Conservation (phyloP, 495 filamentous ascomycete species). For the Usnea hakonensis region DNA sequence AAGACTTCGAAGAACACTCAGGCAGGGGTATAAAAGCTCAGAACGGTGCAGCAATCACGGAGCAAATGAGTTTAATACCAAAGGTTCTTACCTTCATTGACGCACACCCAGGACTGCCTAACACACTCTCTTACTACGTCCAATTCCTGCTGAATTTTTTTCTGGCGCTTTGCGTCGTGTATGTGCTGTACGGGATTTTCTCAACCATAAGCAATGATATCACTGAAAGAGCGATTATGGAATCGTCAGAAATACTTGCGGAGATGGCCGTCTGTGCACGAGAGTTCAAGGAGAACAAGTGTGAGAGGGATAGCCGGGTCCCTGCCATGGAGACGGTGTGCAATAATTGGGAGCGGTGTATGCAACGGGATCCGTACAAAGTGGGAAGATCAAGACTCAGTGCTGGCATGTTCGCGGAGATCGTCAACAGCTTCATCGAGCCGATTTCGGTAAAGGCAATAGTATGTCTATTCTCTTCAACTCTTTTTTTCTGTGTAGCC, state of each 20-base stretch:
- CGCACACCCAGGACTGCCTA: constrained; percentile 75
- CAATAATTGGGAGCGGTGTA: constrained; percentile 74
- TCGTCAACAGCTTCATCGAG: constrained; percentile 65
- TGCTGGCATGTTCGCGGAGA: constrained; percentile 74
- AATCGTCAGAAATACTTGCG: constrained; percentile 53
- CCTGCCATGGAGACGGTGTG: constrained; percentile 70
- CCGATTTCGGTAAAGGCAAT: constrained; percentile 67
- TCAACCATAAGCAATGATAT: constrained; percentile 69
- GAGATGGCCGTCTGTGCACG: constrained; percentile 65
- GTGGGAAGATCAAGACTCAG: constrained; percentile 60
- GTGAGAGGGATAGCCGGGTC: constrained; percentile 50
- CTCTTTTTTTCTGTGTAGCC: neutral
- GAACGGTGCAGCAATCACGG: constrained; percentile 12
- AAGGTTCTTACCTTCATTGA: constrained; percentile 49
- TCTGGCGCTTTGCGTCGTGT: constrained; percentile 58
- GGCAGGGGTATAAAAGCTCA: constrained; percentile 22
- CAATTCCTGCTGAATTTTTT: constrained; percentile 73
- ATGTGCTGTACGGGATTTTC: constrained; percentile 62
- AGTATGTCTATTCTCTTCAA: constrained; percentile 35
- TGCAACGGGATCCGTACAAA: constrained; percentile 62
- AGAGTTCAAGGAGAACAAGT: constrained; percentile 66
- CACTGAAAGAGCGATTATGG: constrained; percentile 55
- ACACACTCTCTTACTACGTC: constrained; percentile 76
- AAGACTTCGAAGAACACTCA: constrained; percentile 43
- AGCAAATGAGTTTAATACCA: constrained; percentile 23